Evolutionary conservation across 345 rosid genomes (phyloP), one percentile per base, ranked within the genome.

Genomic region (Murraya koenigii): DNA sequence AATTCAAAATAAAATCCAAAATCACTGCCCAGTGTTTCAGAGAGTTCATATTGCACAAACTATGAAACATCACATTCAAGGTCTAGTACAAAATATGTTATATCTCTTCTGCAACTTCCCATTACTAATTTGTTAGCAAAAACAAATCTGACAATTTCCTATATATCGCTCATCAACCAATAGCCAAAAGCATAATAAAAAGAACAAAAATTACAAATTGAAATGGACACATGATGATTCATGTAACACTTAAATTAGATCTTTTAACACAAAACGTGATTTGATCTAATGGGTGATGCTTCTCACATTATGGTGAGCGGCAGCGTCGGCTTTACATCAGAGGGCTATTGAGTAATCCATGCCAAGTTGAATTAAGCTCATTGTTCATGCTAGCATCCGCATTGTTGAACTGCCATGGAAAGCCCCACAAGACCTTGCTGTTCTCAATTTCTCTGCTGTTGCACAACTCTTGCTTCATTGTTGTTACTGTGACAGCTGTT

Each of bases 371-470:
- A 80, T 87, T 90, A 80, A 78, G 79, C 58, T 81, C 90, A 76
- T 66, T 73, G 47, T 70, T 85, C 63, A 85, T 81, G 79, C 79
- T 33, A 20, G 64, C 73, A 60, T 85, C 90, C 36, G 88, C 94
- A 87, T 78, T 52, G 56, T 52, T 87, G n/a, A 80, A 75, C 80
- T 90, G 94, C 97, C 98, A 92, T 25, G 95, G 98, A 71, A 85
- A 87, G 4, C 94, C 95, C 90, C 84, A 86, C 64, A 90, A 77
- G 35, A 84, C 71, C 85, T 80, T 87, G 26, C 7, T 25, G 30
- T 77, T 82, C 10, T 87, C 90, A 71, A 77, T 79, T 67, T 85
- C 86, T 76, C 83, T 86, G 4, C 74, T 84, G 32, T 81, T 83
- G 76, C 82, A 56, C 3, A 75, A 78, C 70, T 90, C 97, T 86